These are phyloP conservation scores for Copromyces sp. DNA, from an alignment of 495 filamentous ascomycete species.

Conservation along the genomic window DNA sequence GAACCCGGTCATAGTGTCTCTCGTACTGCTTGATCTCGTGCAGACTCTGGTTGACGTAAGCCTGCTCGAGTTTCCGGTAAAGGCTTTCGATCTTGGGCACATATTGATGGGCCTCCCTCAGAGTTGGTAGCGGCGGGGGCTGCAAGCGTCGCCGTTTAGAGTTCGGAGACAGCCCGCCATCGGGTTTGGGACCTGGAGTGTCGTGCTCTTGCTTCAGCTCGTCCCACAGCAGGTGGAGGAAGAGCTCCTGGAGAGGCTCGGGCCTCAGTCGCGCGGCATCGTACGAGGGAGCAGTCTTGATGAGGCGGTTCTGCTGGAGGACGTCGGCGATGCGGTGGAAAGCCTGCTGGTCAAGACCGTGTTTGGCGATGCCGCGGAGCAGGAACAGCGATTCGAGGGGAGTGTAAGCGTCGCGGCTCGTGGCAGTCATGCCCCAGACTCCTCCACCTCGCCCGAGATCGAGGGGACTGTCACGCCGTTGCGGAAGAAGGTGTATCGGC, in stretches of 20 bases:
- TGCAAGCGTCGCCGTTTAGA: slow-evolving; percentile 66
- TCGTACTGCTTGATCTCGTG: slow-evolving; percentile 67
- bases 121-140: slow-evolving; percentile 50
- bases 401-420: slow-evolving; percentile 52
- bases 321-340: slow-evolving; percentile 66
- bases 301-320: slow-evolving; percentile 57
- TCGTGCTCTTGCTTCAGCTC: slow-evolving; percentile 41
- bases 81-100: slow-evolving; percentile 55
- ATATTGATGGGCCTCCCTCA: slow-evolving; percentile 55
- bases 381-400: slow-evolving; percentile 82
- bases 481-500: slow-evolving; percentile 36
- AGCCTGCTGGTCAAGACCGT: slow-evolving; percentile 51
- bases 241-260: slow-evolving; percentile 68
- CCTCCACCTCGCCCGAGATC: slow-evolving; percentile 44
- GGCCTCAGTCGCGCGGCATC: slow-evolving; percentile 64
- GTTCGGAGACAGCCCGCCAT: slow-evolving; percentile 34
- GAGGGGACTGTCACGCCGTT: slow-evolving; percentile 43
- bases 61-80: slow-evolving; percentile 60
- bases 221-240: slow-evolving; percentile 64
- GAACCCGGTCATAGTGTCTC: slow-evolving; percentile 49
- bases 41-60: slow-evolving; percentile 59
- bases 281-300: slow-evolving; percentile 57
- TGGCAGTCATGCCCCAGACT: slow-evolving; percentile 44
- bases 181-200: slow-evolving; percentile 17
- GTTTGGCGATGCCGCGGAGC: slow-evolving; percentile 68